These are phyloP conservation scores for Hyparrhenia diplandra DNA, from an alignment of 176 grass and related monocot species.

Conservation along the genomic window DNA sequence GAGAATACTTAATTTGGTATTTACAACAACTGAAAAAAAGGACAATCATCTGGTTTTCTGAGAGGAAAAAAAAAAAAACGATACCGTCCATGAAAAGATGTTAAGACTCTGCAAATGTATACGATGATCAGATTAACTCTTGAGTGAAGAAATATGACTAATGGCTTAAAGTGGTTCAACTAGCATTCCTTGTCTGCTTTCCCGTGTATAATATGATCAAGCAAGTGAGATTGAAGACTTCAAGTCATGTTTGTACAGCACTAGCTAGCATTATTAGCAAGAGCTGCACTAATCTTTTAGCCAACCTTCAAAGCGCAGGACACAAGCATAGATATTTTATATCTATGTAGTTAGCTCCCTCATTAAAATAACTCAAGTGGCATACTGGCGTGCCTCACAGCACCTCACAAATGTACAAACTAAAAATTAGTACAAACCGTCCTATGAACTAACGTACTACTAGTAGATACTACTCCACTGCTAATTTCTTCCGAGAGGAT, in stretches of 20 bases:
- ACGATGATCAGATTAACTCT: conserved; percentile 2
- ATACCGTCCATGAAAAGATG: background rate
- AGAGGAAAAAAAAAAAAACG: background rate
- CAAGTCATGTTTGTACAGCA: background rate
- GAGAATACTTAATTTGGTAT: no score
- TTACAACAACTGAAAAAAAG: background rate
- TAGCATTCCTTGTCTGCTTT: background rate
- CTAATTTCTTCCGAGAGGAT: no score
- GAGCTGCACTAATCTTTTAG: no score
- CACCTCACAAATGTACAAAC: no score
- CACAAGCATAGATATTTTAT: background rate
- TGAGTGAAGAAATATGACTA: conserved; percentile 5
- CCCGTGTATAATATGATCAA: background rate
- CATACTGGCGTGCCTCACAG: no score
- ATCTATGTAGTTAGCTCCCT: background rate
- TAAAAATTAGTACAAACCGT: no score
- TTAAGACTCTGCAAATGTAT: background rate
- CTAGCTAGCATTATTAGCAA: background rate
- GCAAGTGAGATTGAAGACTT: background rate
- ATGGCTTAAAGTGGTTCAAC: background rate
- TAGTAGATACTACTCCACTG: no score
- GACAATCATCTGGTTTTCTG: background rate
- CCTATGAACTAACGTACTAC: no score
- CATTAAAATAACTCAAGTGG: background rate
- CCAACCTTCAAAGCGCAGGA: background rate